phyloP scores from a whole-genome alignment of 148 eudicot species.

The Linanthus parryae region DNA sequence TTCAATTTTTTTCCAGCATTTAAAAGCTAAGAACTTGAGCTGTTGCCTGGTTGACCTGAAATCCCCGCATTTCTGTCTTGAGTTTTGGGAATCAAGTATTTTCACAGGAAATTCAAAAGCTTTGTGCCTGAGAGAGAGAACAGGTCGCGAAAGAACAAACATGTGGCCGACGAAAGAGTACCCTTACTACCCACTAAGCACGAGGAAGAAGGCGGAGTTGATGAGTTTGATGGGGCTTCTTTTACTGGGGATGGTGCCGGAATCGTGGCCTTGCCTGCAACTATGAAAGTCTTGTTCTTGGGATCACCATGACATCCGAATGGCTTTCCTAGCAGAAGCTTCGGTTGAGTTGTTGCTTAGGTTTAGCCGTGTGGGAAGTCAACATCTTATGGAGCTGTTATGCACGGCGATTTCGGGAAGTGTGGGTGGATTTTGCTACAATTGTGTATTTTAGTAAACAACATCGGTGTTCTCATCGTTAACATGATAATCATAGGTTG shows the following conservation, averaged over 20 bases:
- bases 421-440: conserved; percentile 51
- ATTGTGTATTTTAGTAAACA: conserved; percentile 59
- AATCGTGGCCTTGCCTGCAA: conserved; percentile 82
- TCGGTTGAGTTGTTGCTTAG: conserved; percentile 65
- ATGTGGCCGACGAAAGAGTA: conserved; percentile 28
- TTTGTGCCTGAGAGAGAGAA: conserved; percentile 19
- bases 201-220: conserved; percentile 25
- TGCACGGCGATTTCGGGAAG: conserved; percentile 75
- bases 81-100: not conserved
- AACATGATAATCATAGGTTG: conserved; percentile 85
- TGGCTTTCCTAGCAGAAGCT: conserved; percentile 63
- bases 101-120: conserved; percentile 33
- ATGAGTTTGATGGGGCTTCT: conserved; percentile 48
- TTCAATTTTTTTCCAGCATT: no score
- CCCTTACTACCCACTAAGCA: conserved; percentile 48
- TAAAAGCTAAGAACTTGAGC: no score
- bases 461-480: conserved; percentile 61
- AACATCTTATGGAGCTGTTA: conserved; percentile 58
- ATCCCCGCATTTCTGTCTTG: no score
- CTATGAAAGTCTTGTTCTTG: conserved; percentile 71
- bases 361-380: conserved; percentile 51
- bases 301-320: conserved; percentile 42
- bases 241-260: conserved; percentile 86
- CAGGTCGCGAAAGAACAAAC: conserved; percentile 33
- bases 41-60: no score